Evolutionary conservation across 371 early-diverging fungal species (phyloP).

Genomic region (Mucor saturninus): DNA sequence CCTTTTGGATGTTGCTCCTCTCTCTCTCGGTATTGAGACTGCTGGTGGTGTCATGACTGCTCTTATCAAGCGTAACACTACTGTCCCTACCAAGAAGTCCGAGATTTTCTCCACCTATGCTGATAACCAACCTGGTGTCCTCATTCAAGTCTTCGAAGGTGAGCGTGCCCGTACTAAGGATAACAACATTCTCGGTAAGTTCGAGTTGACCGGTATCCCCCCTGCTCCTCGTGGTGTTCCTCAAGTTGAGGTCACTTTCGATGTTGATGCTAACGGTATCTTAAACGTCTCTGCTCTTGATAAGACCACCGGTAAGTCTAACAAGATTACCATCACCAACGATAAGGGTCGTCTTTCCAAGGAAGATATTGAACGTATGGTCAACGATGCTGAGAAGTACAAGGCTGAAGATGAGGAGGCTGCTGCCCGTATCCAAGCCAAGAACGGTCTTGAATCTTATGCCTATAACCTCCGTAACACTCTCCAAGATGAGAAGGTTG

Average conservation of each 20-base stretch:
- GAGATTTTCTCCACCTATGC: slow-evolving; percentile 58
- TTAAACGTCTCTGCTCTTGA: slow-evolving; percentile 93
- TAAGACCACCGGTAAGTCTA: slow-evolving; percentile 85
- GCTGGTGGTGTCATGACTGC: slow-evolving; percentile 87
- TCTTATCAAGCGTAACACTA: slow-evolving; percentile 86
- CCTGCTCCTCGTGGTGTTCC: slow-evolving; percentile 92
- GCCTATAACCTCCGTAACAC: slow-evolving; percentile 88
- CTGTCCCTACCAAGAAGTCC: slow-evolving; percentile 90
- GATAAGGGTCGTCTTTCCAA: slow-evolving; percentile 91
- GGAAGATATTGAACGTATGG: slow-evolving; percentile 90
- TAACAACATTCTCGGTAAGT: slow-evolving; percentile 93
- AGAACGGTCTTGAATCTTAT: slow-evolving; percentile 88
- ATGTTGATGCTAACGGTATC: slow-evolving; percentile 95
- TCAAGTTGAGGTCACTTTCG: slow-evolving; percentile 93
- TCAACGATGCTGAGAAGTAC: slow-evolving; percentile 87
- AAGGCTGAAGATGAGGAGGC: slow-evolving; percentile 87
- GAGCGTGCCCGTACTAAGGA: slow-evolving; percentile 90
- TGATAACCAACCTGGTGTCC: slow-evolving; percentile 86
- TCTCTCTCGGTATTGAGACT: slow-evolving; percentile 94
- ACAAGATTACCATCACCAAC: slow-evolving; percentile 90
- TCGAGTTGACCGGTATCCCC: slow-evolving; percentile 87
- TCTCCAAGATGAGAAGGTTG: slow-evolving; percentile 80
- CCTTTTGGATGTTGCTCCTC: slow-evolving; percentile 90
- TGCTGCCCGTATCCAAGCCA: slow-evolving; percentile 80
- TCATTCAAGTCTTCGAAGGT: slow-evolving; percentile 94